Evolutionary conservation across 2,329 filamentous ascomycete genomes (phyloP), one percentile per base, ranked within the genome.

Genomic region (Curvularia sp.): DNA sequence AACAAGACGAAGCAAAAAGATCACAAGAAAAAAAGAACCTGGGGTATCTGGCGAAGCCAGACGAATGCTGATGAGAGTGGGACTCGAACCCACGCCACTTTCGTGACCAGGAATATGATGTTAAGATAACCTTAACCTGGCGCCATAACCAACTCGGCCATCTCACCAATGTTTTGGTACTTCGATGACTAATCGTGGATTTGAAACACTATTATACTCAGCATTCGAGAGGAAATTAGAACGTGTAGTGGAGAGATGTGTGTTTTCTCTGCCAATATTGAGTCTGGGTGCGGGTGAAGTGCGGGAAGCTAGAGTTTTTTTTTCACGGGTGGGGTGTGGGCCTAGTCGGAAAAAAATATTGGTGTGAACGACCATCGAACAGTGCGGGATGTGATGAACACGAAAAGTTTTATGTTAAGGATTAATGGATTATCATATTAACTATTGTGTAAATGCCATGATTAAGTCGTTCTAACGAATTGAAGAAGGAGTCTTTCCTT

Each of bases 1-100:
- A 26, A n/a, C 22, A 28, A 5, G 5, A 13, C 46, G 4, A 38
- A 18, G 18, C 5, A 22, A 15, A 35, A 49, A 35, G 24, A 18
- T 6, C 0, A 38, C 33, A 15, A 18, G 13, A 13, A 69, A 68
- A 64, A 63, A 35, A 62, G 53, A 61, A 60, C 64, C 67, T 67
- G 62, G 65, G 42, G 20, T 65, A 56, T 57, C 61, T 49, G 33
- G 57, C 28, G 28, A 49, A 20, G 42, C 49, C 49, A 57, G 66
- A 74, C 69, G 65, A 70, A 73, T 69, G 55, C 46, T 75, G 73
- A 75, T 71, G 68, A 74, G 72, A 75, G 72, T 73, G 71, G 70
- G 73, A 75, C 72, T 75, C 68, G 71, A 74, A 75, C 73, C 70
- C 73, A 74, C 73, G 73, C 72, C 69, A 73, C 67, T 73, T 73